phyloP scores from a whole-genome alignment of 768 basidiomycete genomes.

The Boletales sp. region DNA sequence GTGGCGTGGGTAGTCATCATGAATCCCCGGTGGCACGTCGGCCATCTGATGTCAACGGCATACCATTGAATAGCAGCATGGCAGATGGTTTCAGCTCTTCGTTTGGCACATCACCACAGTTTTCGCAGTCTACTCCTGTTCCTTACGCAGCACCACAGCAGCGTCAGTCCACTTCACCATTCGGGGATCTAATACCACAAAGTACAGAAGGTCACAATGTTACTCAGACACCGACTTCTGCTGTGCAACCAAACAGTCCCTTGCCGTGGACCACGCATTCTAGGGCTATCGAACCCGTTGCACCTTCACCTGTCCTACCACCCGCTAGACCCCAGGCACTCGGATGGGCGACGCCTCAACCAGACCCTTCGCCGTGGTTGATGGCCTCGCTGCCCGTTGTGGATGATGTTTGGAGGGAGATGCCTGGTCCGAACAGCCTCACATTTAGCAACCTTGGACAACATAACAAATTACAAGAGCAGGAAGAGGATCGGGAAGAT shows the following conservation, averaged over 20 bases:
- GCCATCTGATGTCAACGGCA: constrained; percentile 23
- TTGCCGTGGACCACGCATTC: constrained; percentile 23
- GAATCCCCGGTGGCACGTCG: constrained; percentile 22
- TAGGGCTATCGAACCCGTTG: constrained; percentile 17
- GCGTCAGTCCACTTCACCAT: constrained; percentile 19
- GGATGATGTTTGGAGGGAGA: constrained; percentile 46
- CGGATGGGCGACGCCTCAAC: constrained; percentile 36
- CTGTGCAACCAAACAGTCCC: constrained; percentile 17
- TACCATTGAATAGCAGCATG: constrained; percentile 14
- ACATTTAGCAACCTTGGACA: constrained; percentile 58
- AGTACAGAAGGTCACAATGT: constrained; percentile 13
- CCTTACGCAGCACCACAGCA: constrained; percentile 19
- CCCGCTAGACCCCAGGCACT: constrained; percentile 25
- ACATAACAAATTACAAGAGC: constrained; percentile 52
- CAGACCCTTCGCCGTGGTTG: constrained; percentile 56
- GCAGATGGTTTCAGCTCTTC: constrained; percentile 21
- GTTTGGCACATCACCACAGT: constrained; percentile 14
- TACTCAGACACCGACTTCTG: constrained; percentile 20
- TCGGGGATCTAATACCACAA: constrained; percentile 20
- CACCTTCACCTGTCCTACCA: constrained; percentile 18
- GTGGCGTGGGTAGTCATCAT: constrained; percentile 20
- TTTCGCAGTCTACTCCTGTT: constrained; percentile 19
- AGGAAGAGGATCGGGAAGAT: constrained; percentile 25
- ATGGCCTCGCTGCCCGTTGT: constrained; percentile 43
- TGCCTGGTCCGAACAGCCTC: constrained; percentile 45